A percentile compares a stretch with the other conserved stretches of the same genome.
These are phyloP conservation scores for Diaporthe caulivora DNA, from an alignment of 2,329 filamentous ascomycete genomes.

Conservation along the genomic window DNA sequence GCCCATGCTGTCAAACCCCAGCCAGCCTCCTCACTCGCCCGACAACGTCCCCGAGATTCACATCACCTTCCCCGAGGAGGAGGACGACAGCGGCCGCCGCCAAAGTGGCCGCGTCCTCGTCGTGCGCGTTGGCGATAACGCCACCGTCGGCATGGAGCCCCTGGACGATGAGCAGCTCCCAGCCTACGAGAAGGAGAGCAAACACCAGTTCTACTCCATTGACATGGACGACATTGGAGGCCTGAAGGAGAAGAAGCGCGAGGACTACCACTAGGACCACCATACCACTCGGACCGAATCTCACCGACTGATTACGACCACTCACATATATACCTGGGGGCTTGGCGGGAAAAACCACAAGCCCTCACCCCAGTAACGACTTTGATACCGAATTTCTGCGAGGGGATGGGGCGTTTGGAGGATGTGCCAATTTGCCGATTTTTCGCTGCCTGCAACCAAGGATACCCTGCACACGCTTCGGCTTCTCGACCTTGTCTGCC, in stretches of 20 bases:
- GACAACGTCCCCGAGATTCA: slow-evolving; percentile 93
- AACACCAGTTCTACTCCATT: slow-evolving; percentile 88
- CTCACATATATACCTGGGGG: slow-evolving; percentile 32
- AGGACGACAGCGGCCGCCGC: slow-evolving; percentile 84
- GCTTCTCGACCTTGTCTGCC: slow-evolving; percentile 38
- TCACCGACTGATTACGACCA: slow-evolving; percentile 36
- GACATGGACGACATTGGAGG: slow-evolving; percentile 96
- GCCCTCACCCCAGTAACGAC: slow-evolving; percentile 36
- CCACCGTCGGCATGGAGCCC: slow-evolving; percentile 88
- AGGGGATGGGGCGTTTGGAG: slow-evolving; percentile 38
- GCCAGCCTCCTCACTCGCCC: slow-evolving; percentile 81
- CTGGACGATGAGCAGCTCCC: slow-evolving; percentile 84
- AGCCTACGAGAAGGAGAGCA: slow-evolving; percentile 86
- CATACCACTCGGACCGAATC: slow-evolving; percentile 21
- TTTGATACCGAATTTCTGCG: slow-evolving; percentile 38
- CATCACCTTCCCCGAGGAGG: slow-evolving; percentile 97
- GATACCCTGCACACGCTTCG: slow-evolving; percentile 38
- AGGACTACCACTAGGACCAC: slow-evolving; percentile 48
- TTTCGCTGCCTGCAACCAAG: slow-evolving; percentile 38
- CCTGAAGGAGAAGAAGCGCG: slow-evolving; percentile 85
- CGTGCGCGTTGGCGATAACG: slow-evolving; percentile 89
- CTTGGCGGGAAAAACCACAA: slow-evolving; percentile 24
- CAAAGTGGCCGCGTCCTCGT: slow-evolving; percentile 91
- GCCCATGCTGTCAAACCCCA: slow-evolving; percentile 81
- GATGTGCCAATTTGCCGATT: slow-evolving; percentile 31